These are phyloP conservation scores for Plasmodium fragile DNA, from an alignment of 169 alveolate genomes.

Conservation along the genomic window DNA sequence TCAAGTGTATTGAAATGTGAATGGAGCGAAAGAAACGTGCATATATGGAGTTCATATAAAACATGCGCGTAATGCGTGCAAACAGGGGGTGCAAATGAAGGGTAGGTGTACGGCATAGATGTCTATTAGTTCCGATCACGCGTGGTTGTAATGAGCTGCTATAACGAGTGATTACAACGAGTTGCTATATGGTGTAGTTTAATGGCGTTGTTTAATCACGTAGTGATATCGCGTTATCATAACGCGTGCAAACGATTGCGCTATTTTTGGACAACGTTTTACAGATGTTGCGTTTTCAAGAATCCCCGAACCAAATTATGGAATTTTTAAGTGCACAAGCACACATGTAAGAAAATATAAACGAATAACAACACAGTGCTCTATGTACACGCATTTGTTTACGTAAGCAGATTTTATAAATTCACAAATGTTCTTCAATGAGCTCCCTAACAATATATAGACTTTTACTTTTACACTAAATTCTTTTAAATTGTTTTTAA, in stretches of 20 bases:
- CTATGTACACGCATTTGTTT: background rate
- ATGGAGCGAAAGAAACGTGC: background rate
- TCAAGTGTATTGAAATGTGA: background rate
- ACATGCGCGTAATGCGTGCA: background rate
- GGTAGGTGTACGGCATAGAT: background rate
- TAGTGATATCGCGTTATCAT: background rate
- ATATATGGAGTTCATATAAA: conserved; percentile 1
- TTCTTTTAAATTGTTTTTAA: background rate
- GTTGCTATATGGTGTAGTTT: background rate
- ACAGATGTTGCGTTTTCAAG: background rate
- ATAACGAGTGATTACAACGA: background rate
- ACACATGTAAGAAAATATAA: background rate
- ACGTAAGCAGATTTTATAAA: background rate
- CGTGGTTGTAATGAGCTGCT: background rate
- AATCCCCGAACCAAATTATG: background rate
- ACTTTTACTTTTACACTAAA: background rate
- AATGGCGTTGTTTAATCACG: background rate
- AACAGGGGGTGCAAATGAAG: background rate
- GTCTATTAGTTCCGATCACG: background rate
- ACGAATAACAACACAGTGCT: background rate
- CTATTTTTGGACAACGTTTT: background rate
- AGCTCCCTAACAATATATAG: background rate
- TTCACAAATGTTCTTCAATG: background rate
- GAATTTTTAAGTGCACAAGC: conserved; percentile 4
- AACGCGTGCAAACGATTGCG: background rate